phyloP scores from a whole-genome alignment of 192 early-diverging fungal species.

The Coemansia sp. region DNA sequence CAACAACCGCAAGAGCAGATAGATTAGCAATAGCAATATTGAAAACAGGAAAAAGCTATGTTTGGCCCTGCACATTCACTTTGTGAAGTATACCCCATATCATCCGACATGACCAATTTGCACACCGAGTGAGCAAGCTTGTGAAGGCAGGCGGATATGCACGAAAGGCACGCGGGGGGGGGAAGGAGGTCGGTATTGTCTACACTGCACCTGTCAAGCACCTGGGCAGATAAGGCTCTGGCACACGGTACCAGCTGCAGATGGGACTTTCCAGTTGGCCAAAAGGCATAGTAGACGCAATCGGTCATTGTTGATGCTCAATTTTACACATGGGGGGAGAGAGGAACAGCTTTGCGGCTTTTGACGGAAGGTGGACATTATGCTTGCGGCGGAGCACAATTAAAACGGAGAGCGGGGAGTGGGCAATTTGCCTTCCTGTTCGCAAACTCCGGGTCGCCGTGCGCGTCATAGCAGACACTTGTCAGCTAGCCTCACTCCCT shows the following conservation, averaged over 20 bases:
- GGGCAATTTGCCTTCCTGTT: background rate
- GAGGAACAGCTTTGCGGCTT: background rate
- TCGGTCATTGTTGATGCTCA: constrained; percentile 19
- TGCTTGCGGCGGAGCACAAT: constrained; percentile 13
- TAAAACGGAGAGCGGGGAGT: constrained; percentile 9
- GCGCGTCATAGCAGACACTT: background rate
- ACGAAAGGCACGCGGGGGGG: constrained; percentile 2
- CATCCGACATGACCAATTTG: no score
- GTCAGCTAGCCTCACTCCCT: background rate
- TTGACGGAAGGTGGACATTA: constrained; percentile 4
- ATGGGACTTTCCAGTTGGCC: background rate
- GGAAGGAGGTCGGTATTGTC: background rate
- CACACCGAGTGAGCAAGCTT: background rate
- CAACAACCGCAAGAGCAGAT: background rate
- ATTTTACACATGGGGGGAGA: constrained; percentile 21
- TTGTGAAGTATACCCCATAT: background rate
- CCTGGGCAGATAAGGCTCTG: background rate
- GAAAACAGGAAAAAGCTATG: background rate
- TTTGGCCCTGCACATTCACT: background rate
- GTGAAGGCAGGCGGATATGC: background rate
- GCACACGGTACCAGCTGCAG: background rate
- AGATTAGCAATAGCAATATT: background rate
- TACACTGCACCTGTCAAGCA: background rate
- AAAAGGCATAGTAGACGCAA: background rate
- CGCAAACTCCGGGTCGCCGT: background rate